Percentiles rank a stretch among this genome's conserved stretches.
These are phyloP conservation scores for Arabis hirsuta DNA, from an alignment of 345 rosid genomes.

Conservation along the genomic window DNA sequence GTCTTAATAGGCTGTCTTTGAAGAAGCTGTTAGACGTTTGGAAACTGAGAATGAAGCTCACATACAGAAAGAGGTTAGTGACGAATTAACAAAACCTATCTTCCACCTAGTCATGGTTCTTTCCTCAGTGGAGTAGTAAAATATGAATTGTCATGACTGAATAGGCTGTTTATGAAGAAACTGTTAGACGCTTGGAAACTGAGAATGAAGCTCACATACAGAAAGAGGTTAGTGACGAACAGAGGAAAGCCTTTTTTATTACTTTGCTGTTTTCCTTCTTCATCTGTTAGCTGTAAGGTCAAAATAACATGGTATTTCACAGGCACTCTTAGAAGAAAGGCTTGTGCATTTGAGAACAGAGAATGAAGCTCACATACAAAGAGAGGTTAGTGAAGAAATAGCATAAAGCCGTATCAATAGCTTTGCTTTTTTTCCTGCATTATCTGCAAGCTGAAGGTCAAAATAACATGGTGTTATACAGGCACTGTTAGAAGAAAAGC, in stretches of 20 bases:
- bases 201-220: slow-evolving; percentile 54
- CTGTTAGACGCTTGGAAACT: slow-evolving; percentile 48
- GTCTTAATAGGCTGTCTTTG: slow-evolving; percentile 53
- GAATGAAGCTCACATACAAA: slow-evolving; percentile 37
- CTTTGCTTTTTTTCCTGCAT: slow-evolving; percentile 19
- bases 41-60: slow-evolving; percentile 53
- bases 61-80: slow-evolving; percentile 55
- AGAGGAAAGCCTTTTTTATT: not conserved
- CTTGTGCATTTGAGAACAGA: slow-evolving; percentile 33
- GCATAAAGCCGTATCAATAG: not conserved
- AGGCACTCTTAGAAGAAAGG: slow-evolving; percentile 40
- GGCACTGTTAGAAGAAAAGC: slow-evolving; percentile 39
- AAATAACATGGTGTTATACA: slow-evolving; percentile 23
- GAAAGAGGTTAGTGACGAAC: slow-evolving; percentile 52
- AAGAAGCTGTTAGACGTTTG: slow-evolving; percentile 54
- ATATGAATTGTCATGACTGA: slow-evolving; percentile 11
- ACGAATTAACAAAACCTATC: not conserved
- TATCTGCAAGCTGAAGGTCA: slow-evolving; percentile 15
- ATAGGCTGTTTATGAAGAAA: slow-evolving; percentile 61
- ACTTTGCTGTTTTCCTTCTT: not conserved
- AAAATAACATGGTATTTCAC: slow-evolving; percentile 16
- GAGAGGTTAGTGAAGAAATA: slow-evolving; percentile 28
- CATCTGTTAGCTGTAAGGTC: slow-evolving; percentile 23
- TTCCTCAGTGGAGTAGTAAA: not conserved
- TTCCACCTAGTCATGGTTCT: slow-evolving; percentile 2